A percentile compares a stretch with the other conserved stretches of the same genome.
phyloP scores from a whole-genome alignment of 495 filamentous ascomycete species.

The Halenospora varia region DNA sequence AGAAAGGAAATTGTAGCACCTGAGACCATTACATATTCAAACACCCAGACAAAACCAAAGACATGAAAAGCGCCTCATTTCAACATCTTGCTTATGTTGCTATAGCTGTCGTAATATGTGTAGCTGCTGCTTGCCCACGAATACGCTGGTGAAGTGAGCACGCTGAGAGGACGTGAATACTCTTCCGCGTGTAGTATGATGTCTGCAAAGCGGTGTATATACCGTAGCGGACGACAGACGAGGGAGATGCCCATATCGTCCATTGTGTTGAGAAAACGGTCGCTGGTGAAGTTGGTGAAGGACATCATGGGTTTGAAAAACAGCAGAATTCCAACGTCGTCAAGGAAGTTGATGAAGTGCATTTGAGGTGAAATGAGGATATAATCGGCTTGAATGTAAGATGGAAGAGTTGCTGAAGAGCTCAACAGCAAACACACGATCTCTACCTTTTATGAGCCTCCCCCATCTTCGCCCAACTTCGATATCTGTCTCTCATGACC shows the following conservation, averaged over 20 bases:
- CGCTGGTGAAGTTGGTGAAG: neutral
- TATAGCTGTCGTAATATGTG: neutral
- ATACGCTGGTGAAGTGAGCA: neutral
- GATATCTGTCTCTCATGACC: neutral
- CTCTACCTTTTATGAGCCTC: neutral
- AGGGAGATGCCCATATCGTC: slow-evolving; percentile 10
- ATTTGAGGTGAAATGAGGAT: neutral
- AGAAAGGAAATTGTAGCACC: neutral
- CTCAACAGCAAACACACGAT: neutral
- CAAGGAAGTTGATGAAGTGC: slow-evolving; percentile 14
- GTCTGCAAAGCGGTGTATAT: slow-evolving; percentile 1
- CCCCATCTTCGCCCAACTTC: neutral
- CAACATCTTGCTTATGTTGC: neutral
- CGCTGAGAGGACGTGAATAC: neutral
- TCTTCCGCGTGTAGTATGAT: neutral
- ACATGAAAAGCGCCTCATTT: neutral
- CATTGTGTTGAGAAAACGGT: neutral
- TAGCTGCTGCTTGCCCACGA: neutral
- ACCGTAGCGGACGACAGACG: slow-evolving; percentile 10
- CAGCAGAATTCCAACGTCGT: slow-evolving; percentile 14
- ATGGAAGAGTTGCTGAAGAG: neutral
- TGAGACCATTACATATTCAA: neutral
- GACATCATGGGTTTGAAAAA: slow-evolving; percentile 1
- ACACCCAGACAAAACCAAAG: neutral
- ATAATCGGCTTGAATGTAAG: neutral